These are phyloP conservation scores for Vaccinium macrocarpon DNA, from an alignment of 148 eudicot genomes.

Conservation along the genomic window DNA sequence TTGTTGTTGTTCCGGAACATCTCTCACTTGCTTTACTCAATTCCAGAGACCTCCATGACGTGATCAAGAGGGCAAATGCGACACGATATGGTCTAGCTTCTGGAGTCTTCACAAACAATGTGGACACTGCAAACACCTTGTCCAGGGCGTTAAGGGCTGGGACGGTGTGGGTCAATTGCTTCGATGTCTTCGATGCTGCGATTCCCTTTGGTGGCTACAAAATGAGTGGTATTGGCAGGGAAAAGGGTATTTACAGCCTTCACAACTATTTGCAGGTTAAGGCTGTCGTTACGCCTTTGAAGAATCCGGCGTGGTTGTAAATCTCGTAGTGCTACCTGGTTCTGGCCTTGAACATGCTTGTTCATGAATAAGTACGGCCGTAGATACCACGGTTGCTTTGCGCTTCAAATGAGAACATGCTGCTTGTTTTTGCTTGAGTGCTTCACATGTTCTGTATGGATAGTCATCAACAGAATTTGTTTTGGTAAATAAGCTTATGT, in stretches of 20 bases:
- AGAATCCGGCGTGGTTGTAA: slow-evolving; percentile 82
- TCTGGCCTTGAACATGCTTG: not conserved
- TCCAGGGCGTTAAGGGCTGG: slow-evolving; percentile 73
- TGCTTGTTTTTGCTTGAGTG: slow-evolving; percentile 2
- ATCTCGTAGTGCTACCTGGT: not conserved
- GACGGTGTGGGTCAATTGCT: slow-evolving; percentile 95
- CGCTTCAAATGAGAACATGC: not conserved
- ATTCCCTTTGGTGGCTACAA: slow-evolving; percentile 95
- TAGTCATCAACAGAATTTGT: not conserved
- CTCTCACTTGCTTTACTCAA: not conserved
- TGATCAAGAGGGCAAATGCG: slow-evolving; percentile 73
- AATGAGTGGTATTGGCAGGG: slow-evolving; percentile 95
- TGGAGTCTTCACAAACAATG: slow-evolving; percentile 71
- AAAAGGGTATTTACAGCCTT: slow-evolving; percentile 82
- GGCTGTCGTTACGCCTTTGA: slow-evolving; percentile 78
- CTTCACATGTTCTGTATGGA: not conserved
- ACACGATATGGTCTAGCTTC: slow-evolving; percentile 84
- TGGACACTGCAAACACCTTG: slow-evolving; percentile 82
- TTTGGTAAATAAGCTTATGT: not conserved
- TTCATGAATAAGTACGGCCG: not conserved
- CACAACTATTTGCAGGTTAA: slow-evolving; percentile 80
- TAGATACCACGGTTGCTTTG: not conserved
- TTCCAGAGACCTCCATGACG: slow-evolving; percentile 68
- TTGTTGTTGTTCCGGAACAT: not conserved
- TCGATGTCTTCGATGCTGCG: slow-evolving; percentile 82